Base-by-base conservation (phyloP, 495 filamentous ascomycete species). In the Pyrenula massariospora region DNA sequence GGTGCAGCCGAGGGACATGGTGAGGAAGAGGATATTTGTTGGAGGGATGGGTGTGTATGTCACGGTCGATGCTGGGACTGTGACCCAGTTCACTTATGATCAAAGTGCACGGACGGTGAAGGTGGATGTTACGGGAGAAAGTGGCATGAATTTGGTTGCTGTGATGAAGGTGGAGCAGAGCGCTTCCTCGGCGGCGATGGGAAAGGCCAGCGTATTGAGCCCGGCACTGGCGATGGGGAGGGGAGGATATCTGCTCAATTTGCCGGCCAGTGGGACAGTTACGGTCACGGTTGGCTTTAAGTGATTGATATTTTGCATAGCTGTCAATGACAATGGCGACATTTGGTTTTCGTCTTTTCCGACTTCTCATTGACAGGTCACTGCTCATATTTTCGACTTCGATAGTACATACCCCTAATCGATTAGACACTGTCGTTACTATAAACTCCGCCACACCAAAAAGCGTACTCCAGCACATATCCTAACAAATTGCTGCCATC, bases 1-100 rank as follows among this genome's bases (percentile, higher is more conserved):
- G 0, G 73, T 76, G 12, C 65, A 69, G 56, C 69, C 68, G 2
- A 63, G 64, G 31, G 75, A 74, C 54, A 67, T 73, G 0, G 66
- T 76, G 10, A 60, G 70, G 24, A 65, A 68, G 48, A 64, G 67
- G 31, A 62, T 77, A 0, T 77, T 73, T 54, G 63, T 79, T 52
- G 76, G 68, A 24, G 31, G 31, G 31, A 51, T 74, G 23, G 65
- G 68, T 11, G 56, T 77, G n/a, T 60, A 66, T 56, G 54, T 78
- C n/a, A 68, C 61, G 20, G 57, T 70, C 23, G 68, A 70, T 58
- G 73, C 72, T 3, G 75, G 74, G 0, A 68, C 63, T 12, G 69
- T 78, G 50, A 57, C 65, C 19, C 48, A 59, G 5, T 63, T 73
- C 50, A 57, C 52, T 15, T 72, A 66, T 21, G 52, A 60, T 12